phyloP scores from a whole-genome alignment of 306 rosid genomes.

The Morella rubra region DNA sequence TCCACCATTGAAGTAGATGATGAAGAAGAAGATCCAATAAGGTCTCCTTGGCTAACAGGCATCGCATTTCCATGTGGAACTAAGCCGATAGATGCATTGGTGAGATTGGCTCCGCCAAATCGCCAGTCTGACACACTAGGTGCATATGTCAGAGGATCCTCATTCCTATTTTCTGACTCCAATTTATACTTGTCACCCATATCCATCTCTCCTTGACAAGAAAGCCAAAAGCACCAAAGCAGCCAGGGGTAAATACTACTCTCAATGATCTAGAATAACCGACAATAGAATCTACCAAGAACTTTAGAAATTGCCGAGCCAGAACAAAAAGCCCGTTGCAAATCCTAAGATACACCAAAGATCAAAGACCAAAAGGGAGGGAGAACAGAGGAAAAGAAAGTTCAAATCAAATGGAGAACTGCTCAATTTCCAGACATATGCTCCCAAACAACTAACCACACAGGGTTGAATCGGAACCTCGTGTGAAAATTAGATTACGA shows the following conservation, averaged over 20 bases:
- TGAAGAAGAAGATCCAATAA: constrained; percentile 60
- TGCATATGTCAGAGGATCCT: constrained; percentile 65
- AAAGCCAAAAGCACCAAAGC: constrained; percentile 33
- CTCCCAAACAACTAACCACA: constrained; percentile 7
- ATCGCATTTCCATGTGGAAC: constrained; percentile 45
- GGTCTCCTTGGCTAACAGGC: constrained; percentile 51
- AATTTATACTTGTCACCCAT: constrained; percentile 71
- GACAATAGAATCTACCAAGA: constrained; percentile 23
- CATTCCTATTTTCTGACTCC: constrained; percentile 62
- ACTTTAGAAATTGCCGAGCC: constrained; percentile 30
- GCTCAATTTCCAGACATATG: background rate
- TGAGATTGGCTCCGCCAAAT: constrained; percentile 56
- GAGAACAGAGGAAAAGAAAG: background rate
- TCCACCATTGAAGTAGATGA: constrained; percentile 73
- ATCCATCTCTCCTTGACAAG: constrained; percentile 48
- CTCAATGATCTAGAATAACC: constrained; percentile 18
- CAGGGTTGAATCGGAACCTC: constrained; percentile 25
- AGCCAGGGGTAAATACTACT: constrained; percentile 30
- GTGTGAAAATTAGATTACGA: background rate
- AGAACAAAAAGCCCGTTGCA: constrained; percentile 9
- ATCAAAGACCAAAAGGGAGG: constrained; percentile 4
- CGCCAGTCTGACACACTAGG: constrained; percentile 73
- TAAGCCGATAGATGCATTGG: constrained; percentile 58
- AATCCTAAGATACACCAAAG: constrained; percentile 21
- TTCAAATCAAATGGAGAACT: constrained; percentile 21